Conservation (phyloP, 2,329 filamentous ascomycete genomes). For the Cadophora sp. region DNA sequence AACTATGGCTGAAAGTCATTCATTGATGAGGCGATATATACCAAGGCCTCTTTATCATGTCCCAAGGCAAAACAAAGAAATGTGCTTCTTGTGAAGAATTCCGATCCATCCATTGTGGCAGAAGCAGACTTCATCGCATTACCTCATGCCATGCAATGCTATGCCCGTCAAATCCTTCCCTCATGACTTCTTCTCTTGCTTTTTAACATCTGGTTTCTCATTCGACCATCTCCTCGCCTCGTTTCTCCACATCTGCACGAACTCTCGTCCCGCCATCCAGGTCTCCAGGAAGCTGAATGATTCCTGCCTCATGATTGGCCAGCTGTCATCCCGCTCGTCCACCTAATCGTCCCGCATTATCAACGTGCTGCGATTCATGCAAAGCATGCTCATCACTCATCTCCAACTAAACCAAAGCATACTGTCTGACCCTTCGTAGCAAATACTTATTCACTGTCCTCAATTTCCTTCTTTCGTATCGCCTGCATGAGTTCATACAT, state of each 20-base stretch:
- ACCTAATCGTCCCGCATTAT: slow-evolving; percentile 30
- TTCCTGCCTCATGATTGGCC: slow-evolving; percentile 17
- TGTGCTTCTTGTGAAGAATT: neutral
- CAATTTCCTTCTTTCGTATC: slow-evolving; percentile 57
- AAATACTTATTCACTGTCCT: slow-evolving; percentile 27
- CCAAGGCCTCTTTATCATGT: neutral
- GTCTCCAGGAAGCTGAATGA: slow-evolving; percentile 15
- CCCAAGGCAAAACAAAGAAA: neutral
- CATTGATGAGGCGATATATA: neutral
- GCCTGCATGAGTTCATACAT: slow-evolving; percentile 93
- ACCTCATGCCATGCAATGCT: neutral
- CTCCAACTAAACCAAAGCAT: too few species aligned
- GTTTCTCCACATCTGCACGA: slow-evolving; percentile 16
- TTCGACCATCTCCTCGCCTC: neutral
- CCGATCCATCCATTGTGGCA: neutral
- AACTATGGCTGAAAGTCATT: neutral
- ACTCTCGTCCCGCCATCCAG: neutral
- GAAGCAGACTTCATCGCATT: neutral
- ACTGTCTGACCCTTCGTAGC: too few species aligned
- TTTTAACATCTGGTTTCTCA: neutral
- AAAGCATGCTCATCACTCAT: too few species aligned
- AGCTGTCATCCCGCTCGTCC: slow-evolving; percentile 7
- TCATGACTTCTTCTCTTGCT: neutral
- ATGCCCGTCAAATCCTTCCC: neutral
- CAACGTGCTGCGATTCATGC: too few species aligned